Evolutionary conservation across 768 basidiomycete species (phyloP).

Genomic region (Tulasnella sp.): DNA sequence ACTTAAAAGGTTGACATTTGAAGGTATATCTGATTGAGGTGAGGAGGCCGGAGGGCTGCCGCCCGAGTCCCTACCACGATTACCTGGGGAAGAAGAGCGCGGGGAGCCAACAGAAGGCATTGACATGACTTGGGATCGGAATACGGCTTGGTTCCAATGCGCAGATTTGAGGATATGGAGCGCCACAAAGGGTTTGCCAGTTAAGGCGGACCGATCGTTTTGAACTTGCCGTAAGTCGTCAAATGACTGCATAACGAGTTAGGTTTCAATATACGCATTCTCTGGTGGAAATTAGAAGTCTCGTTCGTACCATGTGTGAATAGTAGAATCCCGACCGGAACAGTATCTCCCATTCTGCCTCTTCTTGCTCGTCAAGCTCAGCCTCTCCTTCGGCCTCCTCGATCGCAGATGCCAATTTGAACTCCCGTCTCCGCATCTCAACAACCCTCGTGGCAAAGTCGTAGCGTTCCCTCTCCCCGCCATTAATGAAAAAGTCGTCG

Average conservation of each 20-base stretch:
- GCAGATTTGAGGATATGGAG: slow-evolving; percentile 65
- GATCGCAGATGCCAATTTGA: slow-evolving; percentile 24
- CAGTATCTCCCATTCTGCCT: slow-evolving; percentile 62
- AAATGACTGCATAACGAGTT: slow-evolving; percentile 51
- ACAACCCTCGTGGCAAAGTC: slow-evolving; percentile 69
- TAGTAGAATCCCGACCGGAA: slow-evolving; percentile 82
- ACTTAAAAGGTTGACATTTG: neutral
- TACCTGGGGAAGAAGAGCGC: slow-evolving; percentile 1
- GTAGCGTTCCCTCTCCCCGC: slow-evolving; percentile 71
- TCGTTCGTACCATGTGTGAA: slow-evolving; percentile 66
- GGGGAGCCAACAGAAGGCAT: slow-evolving; percentile 26
- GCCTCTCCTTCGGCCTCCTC: slow-evolving; percentile 37
- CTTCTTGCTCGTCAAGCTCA: slow-evolving; percentile 52
- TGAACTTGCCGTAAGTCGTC: slow-evolving; percentile 77
- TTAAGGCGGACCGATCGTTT: slow-evolving; percentile 68
- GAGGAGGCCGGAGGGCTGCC: neutral
- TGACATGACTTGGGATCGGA: slow-evolving; percentile 36
- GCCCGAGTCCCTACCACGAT: neutral
- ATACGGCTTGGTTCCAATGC: slow-evolving; percentile 72
- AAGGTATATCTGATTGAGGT: neutral
- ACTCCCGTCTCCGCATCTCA: slow-evolving; percentile 57
- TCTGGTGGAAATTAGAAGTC: slow-evolving; percentile 19
- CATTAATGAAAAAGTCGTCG: slow-evolving; percentile 73
- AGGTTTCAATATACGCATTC: slow-evolving; percentile 25
- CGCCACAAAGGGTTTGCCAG: slow-evolving; percentile 65